phyloP scores from a whole-genome alignment of 208 protist species.

The Perkinsela sp. region DNA sequence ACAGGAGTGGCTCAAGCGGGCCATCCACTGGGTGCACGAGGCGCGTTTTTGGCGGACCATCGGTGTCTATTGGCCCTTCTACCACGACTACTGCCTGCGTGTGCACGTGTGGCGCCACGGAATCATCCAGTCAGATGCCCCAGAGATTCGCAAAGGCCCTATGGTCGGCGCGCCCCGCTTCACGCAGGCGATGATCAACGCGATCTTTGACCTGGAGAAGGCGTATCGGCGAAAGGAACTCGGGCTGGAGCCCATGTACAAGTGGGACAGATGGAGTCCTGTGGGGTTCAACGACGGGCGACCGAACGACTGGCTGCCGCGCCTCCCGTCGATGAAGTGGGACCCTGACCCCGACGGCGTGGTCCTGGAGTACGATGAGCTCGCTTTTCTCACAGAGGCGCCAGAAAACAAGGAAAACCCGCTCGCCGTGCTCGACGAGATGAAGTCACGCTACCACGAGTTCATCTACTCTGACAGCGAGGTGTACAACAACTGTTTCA shows the following conservation, averaged over 20 bases:
- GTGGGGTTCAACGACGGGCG: constrained; percentile 60
- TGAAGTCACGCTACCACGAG: constrained; percentile 38
- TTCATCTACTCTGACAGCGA: constrained; percentile 40
- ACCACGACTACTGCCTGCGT: constrained; percentile 33
- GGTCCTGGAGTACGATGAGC: not conserved
- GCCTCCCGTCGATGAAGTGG: constrained; percentile 40
- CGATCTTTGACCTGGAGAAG: constrained; percentile 55
- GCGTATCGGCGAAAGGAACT: constrained; percentile 40
- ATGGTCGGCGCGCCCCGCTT: constrained; percentile 45
- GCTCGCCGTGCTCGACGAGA: constrained; percentile 59
- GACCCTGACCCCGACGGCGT: constrained; percentile 61
- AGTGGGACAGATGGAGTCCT: constrained; percentile 61
- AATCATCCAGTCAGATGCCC: not conserved
- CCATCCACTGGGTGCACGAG: constrained; percentile 41
- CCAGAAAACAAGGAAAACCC: constrained; percentile 47
- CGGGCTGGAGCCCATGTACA: constrained; percentile 42
- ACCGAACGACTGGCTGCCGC: constrained; percentile 35
- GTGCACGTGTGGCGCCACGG: constrained; percentile 52
- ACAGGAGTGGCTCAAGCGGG: constrained; percentile 24
- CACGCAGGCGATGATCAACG: constrained; percentile 55
- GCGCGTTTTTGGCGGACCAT: constrained; percentile 59
- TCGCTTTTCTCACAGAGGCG: constrained; percentile 11
- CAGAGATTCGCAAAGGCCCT: constrained; percentile 12
- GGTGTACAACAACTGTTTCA: constrained; percentile 26
- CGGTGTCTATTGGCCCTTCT: constrained; percentile 62